Conservation (phyloP, 2,329 filamentous ascomycete genomes). For the Ustulina deusta region DNA sequence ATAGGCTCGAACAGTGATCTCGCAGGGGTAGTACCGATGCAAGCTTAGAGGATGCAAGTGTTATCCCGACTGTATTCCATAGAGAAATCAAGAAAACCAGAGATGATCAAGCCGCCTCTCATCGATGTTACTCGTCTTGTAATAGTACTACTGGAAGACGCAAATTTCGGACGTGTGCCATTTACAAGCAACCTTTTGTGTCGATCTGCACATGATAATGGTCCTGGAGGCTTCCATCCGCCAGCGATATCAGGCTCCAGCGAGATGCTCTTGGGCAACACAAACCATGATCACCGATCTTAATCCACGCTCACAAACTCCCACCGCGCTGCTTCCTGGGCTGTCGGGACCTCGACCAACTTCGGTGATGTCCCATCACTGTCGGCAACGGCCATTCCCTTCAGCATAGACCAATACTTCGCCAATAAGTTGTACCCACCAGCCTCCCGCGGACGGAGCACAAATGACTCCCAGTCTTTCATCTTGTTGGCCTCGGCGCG, state of each 20-base stretch:
- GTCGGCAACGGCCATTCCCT: constrained; percentile 19
- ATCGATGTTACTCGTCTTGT: too few relatives aligned
- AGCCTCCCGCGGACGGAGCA: constrained; percentile 26
- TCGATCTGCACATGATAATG: background rate
- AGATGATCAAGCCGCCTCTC: too few relatives aligned
- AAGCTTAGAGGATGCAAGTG: too few relatives aligned
- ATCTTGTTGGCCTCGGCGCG: background rate
- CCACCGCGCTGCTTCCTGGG: constrained; percentile 27
- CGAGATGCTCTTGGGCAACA: background rate
- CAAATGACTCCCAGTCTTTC: constrained; percentile 20
- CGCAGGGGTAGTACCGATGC: too few relatives aligned
- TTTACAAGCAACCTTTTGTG: too few relatives aligned
- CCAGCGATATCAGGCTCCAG: background rate
- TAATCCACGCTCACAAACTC: constrained; percentile 35
- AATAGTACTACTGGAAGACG: background rate
- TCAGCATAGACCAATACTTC: constrained; percentile 1
- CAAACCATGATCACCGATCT: background rate
- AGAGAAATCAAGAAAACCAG: too few relatives aligned
- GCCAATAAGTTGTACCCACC: constrained; percentile 34
- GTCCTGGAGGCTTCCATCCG: background rate
- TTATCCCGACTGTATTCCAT: too few relatives aligned
- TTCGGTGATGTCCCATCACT: background rate
- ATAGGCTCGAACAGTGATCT: too few relatives aligned
- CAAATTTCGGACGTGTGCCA: too few relatives aligned
- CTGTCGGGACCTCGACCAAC: background rate